phyloP scores from a whole-genome alignment of 108 stramenopile species.

The Seminavis robusta region DNA sequence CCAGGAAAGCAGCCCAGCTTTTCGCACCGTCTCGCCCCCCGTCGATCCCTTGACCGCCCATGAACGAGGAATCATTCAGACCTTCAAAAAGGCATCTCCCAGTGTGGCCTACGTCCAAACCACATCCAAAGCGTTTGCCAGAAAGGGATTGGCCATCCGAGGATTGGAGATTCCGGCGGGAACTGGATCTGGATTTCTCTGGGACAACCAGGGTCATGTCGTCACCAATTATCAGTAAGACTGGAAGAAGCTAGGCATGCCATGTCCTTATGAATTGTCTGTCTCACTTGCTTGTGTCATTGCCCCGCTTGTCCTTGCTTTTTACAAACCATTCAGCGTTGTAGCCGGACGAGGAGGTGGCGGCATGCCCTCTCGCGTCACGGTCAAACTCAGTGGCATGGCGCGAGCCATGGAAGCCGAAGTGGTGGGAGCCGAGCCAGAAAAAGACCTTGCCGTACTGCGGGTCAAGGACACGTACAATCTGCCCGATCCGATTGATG shows the following conservation, averaged over 20 bases:
- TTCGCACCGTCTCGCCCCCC: neutral
- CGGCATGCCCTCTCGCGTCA: conserved; percentile 24
- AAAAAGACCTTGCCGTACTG: conserved; percentile 52
- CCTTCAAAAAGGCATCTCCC: conserved; percentile 54
- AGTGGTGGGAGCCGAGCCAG: conserved; percentile 72
- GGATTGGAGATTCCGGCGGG: conserved; percentile 54
- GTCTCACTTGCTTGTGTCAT: too few species aligned
- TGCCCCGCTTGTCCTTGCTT: neutral
- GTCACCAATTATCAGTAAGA: conserved; percentile 76
- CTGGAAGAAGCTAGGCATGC: conserved; percentile 10
- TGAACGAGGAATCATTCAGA: conserved; percentile 45
- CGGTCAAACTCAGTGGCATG: conserved; percentile 61
- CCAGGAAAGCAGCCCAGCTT: neutral
- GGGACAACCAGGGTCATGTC: conserved; percentile 74
- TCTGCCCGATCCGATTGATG: conserved; percentile 38
- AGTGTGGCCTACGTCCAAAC: conserved; percentile 66
- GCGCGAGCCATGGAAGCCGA: conserved; percentile 26
- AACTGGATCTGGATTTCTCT: conserved; percentile 65
- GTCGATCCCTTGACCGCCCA: conserved; percentile 16
- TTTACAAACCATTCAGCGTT: too few species aligned
- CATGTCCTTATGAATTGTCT: conserved; percentile 4
- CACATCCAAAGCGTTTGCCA: neutral
- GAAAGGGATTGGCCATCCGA: conserved; percentile 11
- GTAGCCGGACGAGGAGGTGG: conserved; percentile 11
- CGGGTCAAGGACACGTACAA: conserved; percentile 13